Conservation (phyloP, 1,284 basidiomycete genomes). For the Athelia sp. region DNA sequence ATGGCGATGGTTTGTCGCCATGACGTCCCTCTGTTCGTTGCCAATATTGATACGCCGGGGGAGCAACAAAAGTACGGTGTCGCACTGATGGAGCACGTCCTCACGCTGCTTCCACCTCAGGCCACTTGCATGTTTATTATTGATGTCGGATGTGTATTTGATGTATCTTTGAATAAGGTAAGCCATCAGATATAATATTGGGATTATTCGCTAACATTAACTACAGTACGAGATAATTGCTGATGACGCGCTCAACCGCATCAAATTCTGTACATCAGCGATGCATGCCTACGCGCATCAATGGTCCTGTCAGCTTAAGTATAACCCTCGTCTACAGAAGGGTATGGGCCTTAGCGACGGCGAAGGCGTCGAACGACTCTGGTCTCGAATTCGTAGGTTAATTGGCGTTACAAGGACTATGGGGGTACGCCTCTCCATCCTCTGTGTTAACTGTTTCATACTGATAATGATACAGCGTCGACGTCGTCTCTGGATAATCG, state of each 20-base stretch:
- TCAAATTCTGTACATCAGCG: conserved; percentile 8
- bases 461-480: conserved; percentile 7
- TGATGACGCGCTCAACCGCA: neutral
- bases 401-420: conserved; percentile 4
- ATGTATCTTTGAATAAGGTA: neutral
- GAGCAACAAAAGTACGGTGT: conserved; percentile 13
- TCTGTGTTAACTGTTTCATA: neutral
- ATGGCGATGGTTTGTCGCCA: conserved; percentile 15
- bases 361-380: conserved; percentile 14
- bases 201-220: neutral
- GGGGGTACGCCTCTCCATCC: neutral
- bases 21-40: conserved; percentile 10
- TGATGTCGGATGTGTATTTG: conserved; percentile 13
- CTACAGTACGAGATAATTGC: conserved; percentile 7
- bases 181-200: neutral
- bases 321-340: conserved; percentile 9
- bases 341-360: conserved; percentile 14
- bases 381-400: conserved; percentile 5
- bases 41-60: conserved; percentile 11
- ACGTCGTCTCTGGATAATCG: conserved; percentile 22
- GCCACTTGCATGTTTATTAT: conserved; percentile 9
- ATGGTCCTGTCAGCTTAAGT: conserved; percentile 15
- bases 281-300: conserved; percentile 17
- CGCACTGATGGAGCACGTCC: conserved; percentile 7
- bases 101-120: conserved; percentile 4